Evolutionary conservation across 2,329 filamentous ascomycete genomes (phyloP), one percentile per base, ranked within the genome.

Genomic region (Cryphonectria carpinicola): DNA sequence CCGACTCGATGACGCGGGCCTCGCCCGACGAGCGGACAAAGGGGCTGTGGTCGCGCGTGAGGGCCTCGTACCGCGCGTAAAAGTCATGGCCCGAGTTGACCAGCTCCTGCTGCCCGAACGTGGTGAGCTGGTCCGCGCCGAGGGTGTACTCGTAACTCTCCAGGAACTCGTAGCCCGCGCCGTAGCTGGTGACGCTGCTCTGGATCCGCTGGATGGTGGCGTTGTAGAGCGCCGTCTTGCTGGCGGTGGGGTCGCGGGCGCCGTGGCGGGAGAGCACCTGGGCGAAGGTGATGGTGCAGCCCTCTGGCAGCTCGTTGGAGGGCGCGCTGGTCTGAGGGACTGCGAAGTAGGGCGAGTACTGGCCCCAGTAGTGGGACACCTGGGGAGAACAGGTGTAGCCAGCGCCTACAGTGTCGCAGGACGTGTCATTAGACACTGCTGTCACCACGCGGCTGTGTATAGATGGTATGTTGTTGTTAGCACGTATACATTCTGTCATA

Each of bases 231-330:
- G 79, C 78, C 0, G 90, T 88, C 82, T 95, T 97, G 74, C 83
- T 83, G 14, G 82, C 77, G 0, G 94, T 97, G 0, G 95, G 95
- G 78, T 93, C 92, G 67, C 95, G 88, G 52, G 93, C 93, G 64
- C 94, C 95, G 78, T 98, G 95, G 2, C 95, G 90, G 32, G 93
- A 94, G 64, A 98, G 86, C 35, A 95, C 84, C 76, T 95, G 92
- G 1, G 87, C 95, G 80, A 97, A 95, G 3, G 90, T 95, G 75
- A 95, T 82, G 17, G 87, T 82, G 81, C 95, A 98, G n/a, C 84
- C 84, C 0, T 83, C 74, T 0, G 94, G 94, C 0, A 92, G 82
- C 10, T 84, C 83, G 8, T 85, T 75, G 22, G 88, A 83, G 66
- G 93, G 88, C 3, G 88, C 83, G 1, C 92, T 94, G 35, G 35